Evolutionary conservation across 2,329 filamentous ascomycete genomes (phyloP).

Genomic region (Phyllosticta citriasiana): DNA sequence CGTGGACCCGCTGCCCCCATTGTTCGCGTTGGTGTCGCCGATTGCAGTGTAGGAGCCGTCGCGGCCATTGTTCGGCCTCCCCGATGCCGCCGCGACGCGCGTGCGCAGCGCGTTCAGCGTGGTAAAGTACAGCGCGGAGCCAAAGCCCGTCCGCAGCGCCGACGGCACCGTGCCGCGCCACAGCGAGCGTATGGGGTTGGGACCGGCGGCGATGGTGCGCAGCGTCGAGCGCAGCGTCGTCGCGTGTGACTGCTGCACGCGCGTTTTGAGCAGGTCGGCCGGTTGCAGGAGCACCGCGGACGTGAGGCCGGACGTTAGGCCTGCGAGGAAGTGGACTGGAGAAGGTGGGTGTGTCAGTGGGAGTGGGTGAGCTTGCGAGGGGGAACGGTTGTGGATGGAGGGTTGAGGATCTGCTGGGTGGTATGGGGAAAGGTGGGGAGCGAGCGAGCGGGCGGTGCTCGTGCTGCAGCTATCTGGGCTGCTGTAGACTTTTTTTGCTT

Average conservation of each 20-base stretch:
- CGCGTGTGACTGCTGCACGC: slow-evolving; percentile 76
- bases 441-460: background rate
- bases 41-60: background rate
- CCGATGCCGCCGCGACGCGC: slow-evolving; percentile 7
- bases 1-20: slow-evolving; percentile 11
- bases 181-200: slow-evolving; percentile 59
- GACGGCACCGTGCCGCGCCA: slow-evolving; percentile 93
- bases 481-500: background rate
- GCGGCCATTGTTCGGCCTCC: background rate
- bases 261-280: slow-evolving; percentile 91
- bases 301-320: slow-evolving; percentile 75
- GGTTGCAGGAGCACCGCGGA: slow-evolving; percentile 89
- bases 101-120: slow-evolving; percentile 76
- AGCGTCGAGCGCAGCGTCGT: slow-evolving; percentile 59
- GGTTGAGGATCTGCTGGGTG: too few species aligned
- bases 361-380: background rate
- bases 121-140: slow-evolving; percentile 89
- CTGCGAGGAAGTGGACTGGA: slow-evolving; percentile 70
- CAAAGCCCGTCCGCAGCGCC: slow-evolving; percentile 85
- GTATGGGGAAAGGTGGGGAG: too few species aligned
- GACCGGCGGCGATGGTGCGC: slow-evolving; percentile 56
- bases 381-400: too few species aligned
- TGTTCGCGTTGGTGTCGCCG: slow-evolving; percentile 11
- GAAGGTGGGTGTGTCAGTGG: background rate
- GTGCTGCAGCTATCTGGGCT: background rate